These are phyloP conservation scores for Syzygium aromaticum DNA, from an alignment of 345 rosid species.

Conservation along the genomic window DNA sequence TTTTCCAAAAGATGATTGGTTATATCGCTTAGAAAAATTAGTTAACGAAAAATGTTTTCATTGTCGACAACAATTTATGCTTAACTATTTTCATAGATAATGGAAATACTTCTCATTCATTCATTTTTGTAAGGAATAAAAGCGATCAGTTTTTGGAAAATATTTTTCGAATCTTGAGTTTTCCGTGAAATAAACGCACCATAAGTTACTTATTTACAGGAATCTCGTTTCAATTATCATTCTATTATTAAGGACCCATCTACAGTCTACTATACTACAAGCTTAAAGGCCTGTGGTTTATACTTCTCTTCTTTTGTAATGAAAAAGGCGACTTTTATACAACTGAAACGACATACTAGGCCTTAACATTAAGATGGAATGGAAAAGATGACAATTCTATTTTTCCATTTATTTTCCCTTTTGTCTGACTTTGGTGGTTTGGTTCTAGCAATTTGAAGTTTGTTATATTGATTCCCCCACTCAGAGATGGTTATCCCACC, in stretches of 20 bases:
- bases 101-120: background rate
- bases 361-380: background rate
- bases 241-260: background rate
- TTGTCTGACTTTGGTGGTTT: background rate
- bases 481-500: conserved; percentile 67
- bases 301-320: background rate
- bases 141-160: no score
- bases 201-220: background rate
- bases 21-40: background rate
- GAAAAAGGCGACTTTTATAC: background rate
- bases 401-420: background rate
- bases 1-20: background rate
- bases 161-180: background rate
- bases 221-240: background rate
- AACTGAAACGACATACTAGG: background rate
- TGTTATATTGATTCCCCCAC: background rate
- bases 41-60: background rate
- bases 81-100: background rate
- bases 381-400: background rate
- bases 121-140: no score
- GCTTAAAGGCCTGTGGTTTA: background rate
- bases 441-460: background rate
- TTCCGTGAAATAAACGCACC: fast-evolving
- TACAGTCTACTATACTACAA: background rate
- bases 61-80: fast-evolving